Evolutionary conservation across 768 basidiomycete species (phyloP).

Genomic region (Rhodotorula kratochvilovae): DNA sequence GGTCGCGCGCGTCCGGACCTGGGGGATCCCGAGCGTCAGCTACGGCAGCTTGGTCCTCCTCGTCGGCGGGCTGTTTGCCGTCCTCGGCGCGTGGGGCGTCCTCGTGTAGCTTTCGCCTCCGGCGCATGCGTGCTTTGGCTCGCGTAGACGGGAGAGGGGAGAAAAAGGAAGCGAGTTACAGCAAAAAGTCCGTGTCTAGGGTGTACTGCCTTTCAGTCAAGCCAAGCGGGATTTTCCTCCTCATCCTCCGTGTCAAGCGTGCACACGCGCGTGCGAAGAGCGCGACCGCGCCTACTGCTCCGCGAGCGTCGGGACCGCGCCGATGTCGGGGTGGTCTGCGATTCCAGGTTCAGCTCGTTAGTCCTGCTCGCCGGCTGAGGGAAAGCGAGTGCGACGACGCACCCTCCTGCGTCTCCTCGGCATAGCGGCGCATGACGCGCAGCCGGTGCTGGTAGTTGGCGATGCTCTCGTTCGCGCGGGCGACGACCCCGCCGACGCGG

Average conservation of each 20-base stretch:
- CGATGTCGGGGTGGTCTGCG: conserved; percentile 17
- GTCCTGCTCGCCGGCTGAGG: not conserved
- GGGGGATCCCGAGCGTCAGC: conserved; percentile 34
- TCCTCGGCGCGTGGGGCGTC: conserved; percentile 32
- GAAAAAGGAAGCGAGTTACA: no score
- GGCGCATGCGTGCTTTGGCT: no score
- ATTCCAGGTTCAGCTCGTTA: no score
- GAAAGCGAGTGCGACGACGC: not conserved
- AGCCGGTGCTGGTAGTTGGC: conserved; percentile 9
- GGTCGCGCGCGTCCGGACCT: conserved; percentile 20
- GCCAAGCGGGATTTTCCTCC: no score
- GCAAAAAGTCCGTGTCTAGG: no score
- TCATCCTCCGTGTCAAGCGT: no score
- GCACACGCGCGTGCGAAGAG: no score
- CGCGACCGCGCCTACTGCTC: no score
- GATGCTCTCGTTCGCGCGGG: conserved; percentile 35
- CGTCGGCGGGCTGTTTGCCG: conserved; percentile 6
- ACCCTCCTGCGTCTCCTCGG: conserved; percentile 30
- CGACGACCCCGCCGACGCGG: conserved; percentile 29
- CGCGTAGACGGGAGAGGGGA: no score
- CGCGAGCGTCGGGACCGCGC: conserved; percentile 1
- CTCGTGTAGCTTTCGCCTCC: conserved; percentile 5
- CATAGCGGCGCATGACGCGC: conserved; percentile 10
- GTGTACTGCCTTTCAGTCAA: no score
- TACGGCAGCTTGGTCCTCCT: conserved; percentile 28